Base-by-base conservation (phyloP, 1,139 yeast species). In the Blastobotrys apis region DNA sequence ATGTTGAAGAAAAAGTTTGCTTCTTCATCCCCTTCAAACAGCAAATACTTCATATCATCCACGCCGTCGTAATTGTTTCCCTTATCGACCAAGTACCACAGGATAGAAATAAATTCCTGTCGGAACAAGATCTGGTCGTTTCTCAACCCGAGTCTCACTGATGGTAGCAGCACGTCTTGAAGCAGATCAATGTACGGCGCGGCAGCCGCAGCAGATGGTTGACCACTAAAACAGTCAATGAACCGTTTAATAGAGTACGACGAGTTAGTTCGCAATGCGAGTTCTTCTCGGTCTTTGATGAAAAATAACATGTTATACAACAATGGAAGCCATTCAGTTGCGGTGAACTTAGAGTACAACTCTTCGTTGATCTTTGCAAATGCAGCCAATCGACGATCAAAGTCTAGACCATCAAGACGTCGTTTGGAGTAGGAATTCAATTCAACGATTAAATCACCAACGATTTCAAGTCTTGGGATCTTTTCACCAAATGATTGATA, bases 1-100 rank as follows among this genome's bases (percentile, higher is more conserved):
- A 94, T 73, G 57, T 88, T 88, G 47, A 72, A 68, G 68, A 92
- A 92, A 59, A 92, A 88, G 61, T 86, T 81, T 1, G 88, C 84
- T 56, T 87, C 96, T 38, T 83, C 94, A 56, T 87, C 94, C 34
- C 80, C 81, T 39, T 74, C 74, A 54, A 71, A 75, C 1, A 83
- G 66, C 40, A 92, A 68, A 1, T 77, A 71, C 47, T 75, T 75
- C 90, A 88, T 73, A 54, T 85, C 94, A 21, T 71, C 69, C 37
- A 87, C 68, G 2, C 76, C 85, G 9, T 69, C 67, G 53, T 71
- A 76, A 53, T 72, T 68, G n/a, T 67, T 65, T 4, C 79, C 64
- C 27, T 71, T 55, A 27, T 47, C 47, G n/a, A 87, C 83, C 40
- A 80, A 66, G 53, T 84, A 81, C 2, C 81, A 77, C 47, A 90